Evolutionary conservation across 2,329 filamentous ascomycete genomes (phyloP).

Genomic region (Phyllosticta paracitricarpa): DNA sequence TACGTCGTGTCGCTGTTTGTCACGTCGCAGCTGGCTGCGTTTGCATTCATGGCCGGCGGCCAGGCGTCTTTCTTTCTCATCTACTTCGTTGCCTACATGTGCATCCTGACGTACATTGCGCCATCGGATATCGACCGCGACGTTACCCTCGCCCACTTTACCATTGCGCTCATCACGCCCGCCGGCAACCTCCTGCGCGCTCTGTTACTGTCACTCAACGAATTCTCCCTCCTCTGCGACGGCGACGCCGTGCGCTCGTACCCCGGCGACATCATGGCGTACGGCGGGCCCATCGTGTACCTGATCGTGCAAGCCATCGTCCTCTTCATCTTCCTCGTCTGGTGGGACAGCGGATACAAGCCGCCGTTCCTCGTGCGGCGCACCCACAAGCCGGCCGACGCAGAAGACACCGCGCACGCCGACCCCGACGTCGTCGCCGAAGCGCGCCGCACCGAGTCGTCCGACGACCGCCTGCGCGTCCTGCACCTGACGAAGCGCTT

Average conservation of each 20-base stretch:
- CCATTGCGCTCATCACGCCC: slow-evolving; percentile 63
- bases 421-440: slow-evolving; percentile 55
- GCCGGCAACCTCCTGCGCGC: slow-evolving; percentile 65
- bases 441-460: slow-evolving; percentile 49
- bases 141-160: slow-evolving; percentile 63
- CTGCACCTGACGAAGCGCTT: slow-evolving; percentile 74
- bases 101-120: slow-evolving; percentile 63
- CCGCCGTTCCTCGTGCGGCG: slow-evolving; percentile 43
- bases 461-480: slow-evolving; percentile 64
- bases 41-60: slow-evolving; percentile 68
- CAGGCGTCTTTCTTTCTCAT: slow-evolving; percentile 50
- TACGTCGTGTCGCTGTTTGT: slow-evolving; percentile 77
- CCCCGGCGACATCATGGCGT: slow-evolving; percentile 61
- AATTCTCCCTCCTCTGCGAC: slow-evolving; percentile 69
- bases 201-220: slow-evolving; percentile 68
- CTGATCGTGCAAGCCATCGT: slow-evolving; percentile 63
- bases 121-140: slow-evolving; percentile 57
- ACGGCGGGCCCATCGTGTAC: slow-evolving; percentile 78
- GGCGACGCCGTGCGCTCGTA: slow-evolving; percentile 54
- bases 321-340: slow-evolving; percentile 64
- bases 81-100: slow-evolving; percentile 39
- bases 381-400: slow-evolving; percentile 29
- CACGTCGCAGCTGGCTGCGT: slow-evolving; percentile 70
- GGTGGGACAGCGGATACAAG: slow-evolving; percentile 62
- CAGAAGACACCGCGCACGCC: slow-evolving; percentile 35